A percentile compares a stretch with the other conserved stretches of the same genome.
Evolutionary conservation across 108 stramenopile genomes (phyloP).

Genomic region (Halocafeteria seosinensis): DNA sequence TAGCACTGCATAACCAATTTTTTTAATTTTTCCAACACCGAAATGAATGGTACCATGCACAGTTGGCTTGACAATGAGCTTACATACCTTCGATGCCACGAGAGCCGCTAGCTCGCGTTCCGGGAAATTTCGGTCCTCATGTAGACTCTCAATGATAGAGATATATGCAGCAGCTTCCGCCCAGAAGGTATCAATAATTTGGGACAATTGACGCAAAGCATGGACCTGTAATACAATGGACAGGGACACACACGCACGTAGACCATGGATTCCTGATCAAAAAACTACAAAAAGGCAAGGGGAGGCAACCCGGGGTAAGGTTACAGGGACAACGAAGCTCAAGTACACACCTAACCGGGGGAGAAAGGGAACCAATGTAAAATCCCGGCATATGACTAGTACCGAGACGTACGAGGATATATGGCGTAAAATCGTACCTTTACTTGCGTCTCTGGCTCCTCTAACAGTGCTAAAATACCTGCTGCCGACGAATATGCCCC

Average conservation of each 20-base stretch:
- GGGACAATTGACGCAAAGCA: constrained; percentile 26
- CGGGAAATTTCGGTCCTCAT: constrained; percentile 30
- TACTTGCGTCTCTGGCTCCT: not conserved
- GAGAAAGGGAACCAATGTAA: not conserved
- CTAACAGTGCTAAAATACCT: not conserved
- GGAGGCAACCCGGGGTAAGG: not conserved
- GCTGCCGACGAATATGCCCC: not conserved
- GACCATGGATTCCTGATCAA: not conserved
- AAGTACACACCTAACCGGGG: not conserved
- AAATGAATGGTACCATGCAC: too few species aligned
- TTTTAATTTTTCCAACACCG: too few species aligned
- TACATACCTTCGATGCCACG: constrained; percentile 52
- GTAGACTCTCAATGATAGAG: constrained; percentile 35
- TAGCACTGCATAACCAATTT: constrained; percentile 63
- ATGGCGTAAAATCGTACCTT: too few species aligned
- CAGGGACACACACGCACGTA: too few species aligned
- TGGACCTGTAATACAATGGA: too few species aligned
- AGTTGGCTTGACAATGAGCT: too few species aligned
- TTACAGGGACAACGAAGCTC: not conserved
- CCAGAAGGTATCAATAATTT: constrained; percentile 37
- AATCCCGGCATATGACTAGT: not conserved
- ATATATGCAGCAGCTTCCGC: constrained; percentile 36
- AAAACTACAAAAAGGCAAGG: too few species aligned
- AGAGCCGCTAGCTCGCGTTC: constrained; percentile 52
- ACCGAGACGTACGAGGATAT: too few species aligned